These are phyloP conservation scores for Xylariales sp. DNA, from an alignment of 2,329 filamentous ascomycete species.

Conservation along the genomic window DNA sequence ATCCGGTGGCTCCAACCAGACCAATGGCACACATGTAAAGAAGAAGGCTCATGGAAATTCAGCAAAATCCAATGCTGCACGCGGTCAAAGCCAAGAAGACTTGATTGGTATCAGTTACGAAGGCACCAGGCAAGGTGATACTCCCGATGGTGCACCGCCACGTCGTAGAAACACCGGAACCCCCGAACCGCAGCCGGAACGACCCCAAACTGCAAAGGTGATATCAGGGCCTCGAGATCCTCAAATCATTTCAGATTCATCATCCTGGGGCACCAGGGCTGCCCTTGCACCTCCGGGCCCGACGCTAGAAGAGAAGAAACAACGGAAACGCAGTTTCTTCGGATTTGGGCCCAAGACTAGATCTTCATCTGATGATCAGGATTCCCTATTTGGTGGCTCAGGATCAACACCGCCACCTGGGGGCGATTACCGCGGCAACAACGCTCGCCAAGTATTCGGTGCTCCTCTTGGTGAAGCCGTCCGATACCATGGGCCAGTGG, in stretches of 20 bases:
- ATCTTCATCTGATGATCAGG: conserved; percentile 54
- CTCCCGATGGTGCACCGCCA: conserved; percentile 37
- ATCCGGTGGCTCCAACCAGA: conserved; percentile 28
- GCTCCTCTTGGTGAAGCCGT: conserved; percentile 83
- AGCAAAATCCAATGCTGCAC: conserved; percentile 29
- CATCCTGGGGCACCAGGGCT: conserved; percentile 83
- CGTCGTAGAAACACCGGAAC: conserved; percentile 23
- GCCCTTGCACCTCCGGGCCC: conserved; percentile 40
- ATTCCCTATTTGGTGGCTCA: conserved; percentile 45
- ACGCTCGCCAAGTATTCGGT: conserved; percentile 74
- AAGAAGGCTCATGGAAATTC: conserved; percentile 35
- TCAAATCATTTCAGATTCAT: conserved; percentile 74
- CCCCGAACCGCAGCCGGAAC: conserved; percentile 20
- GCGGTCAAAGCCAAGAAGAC: conserved; percentile 32
- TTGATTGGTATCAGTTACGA: conserved; percentile 58
- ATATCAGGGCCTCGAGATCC: conserved; percentile 87
- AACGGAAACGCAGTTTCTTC: conserved; percentile 75
- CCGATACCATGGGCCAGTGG: conserved; percentile 68
- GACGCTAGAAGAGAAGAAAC: conserved; percentile 70
- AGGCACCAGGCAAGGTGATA: conserved; percentile 46
- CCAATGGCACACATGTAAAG: conserved; percentile 32
- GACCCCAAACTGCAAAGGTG: conserved; percentile 35
- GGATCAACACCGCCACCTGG: conserved; percentile 38
- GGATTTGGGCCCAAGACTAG: conserved; percentile 61
- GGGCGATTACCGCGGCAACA: conserved; percentile 45